Evolutionary conservation across 2,329 filamentous ascomycete genomes (phyloP).

Genomic region (Exophiala oligosperma): DNA sequence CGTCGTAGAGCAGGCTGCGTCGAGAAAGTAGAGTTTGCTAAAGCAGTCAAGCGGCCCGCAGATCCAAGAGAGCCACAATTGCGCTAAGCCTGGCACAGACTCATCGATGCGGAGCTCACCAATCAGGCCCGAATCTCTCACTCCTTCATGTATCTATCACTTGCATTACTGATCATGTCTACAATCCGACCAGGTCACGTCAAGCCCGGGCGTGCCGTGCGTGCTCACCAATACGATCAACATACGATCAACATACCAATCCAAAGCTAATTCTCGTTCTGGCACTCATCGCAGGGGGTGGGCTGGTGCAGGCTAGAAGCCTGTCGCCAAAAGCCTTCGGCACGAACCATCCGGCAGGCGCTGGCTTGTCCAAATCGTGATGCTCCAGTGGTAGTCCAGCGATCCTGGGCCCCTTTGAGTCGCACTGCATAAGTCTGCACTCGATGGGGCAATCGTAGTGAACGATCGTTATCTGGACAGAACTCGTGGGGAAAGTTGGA

Average conservation of each 20-base stretch:
- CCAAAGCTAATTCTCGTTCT: conserved; percentile 1
- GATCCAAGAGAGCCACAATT: conserved; percentile 19
- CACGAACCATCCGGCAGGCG: conserved; percentile 16
- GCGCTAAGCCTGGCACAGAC: conserved; percentile 9
- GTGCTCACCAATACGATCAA: conserved; percentile 4
- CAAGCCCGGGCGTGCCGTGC: no score
- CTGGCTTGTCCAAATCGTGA: background rate
- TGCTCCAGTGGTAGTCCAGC: background rate
- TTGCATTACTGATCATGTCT: conserved; percentile 11
- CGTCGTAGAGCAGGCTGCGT: conserved; percentile 9
- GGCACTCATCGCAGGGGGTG: background rate
- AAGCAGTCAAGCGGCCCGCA: conserved; percentile 6
- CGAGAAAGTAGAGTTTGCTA: background rate
- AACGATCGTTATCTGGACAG: background rate
- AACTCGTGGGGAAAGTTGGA: conserved; percentile 1
- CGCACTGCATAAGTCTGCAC: conserved; percentile 6
- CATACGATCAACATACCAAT: conserved; percentile 3
- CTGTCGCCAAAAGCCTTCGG: conserved; percentile 16
- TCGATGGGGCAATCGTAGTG: background rate
- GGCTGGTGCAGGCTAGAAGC: background rate
- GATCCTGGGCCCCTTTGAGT: background rate
- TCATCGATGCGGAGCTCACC: conserved; percentile 2
- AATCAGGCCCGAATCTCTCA: conserved; percentile 1
- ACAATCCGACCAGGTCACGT: background rate
- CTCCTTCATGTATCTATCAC: conserved; percentile 23